Evolutionary conservation across 2,329 filamentous ascomycete genomes (phyloP).

Genomic region (Epichloe hybrida): DNA sequence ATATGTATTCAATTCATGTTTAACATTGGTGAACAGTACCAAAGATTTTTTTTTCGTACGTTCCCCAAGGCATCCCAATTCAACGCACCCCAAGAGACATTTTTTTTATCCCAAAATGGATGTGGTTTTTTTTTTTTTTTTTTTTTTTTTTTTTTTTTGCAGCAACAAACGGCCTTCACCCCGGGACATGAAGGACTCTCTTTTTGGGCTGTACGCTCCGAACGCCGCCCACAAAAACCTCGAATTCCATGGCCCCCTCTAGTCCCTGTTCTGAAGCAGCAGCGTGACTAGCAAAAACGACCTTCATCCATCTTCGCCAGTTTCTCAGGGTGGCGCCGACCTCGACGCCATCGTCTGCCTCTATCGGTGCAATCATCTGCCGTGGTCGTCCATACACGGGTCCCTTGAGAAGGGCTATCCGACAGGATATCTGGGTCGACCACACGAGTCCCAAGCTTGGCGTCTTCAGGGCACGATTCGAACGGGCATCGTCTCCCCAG

Average conservation of each 20-base stretch:
- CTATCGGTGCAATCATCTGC: constrained; percentile 21
- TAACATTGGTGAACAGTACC: too few species aligned
- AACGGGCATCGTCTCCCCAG: constrained; percentile 62
- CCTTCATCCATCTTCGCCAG: constrained; percentile 69
- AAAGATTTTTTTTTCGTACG: too few species aligned
- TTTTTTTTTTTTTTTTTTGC: too few species aligned
- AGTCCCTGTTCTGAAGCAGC: constrained; percentile 35
- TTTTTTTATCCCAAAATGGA: too few species aligned
- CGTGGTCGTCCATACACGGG: constrained; percentile 35
- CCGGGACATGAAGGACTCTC: neutral
- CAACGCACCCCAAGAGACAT: too few species aligned
- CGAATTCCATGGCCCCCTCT: constrained; percentile 51
- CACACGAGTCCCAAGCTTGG: constrained; percentile 80
- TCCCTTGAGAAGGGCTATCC: constrained; percentile 67
- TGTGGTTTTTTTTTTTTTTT: too few species aligned
- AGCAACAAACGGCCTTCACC: too few species aligned
- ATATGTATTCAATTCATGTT: too few species aligned
- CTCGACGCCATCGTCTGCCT: constrained; percentile 28
- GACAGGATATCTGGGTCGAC: constrained; percentile 76
- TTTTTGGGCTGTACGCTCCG: constrained; percentile 16
- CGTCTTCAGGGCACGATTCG: constrained; percentile 51
- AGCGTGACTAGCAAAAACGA: constrained; percentile 78
- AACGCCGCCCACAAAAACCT: constrained; percentile 53
- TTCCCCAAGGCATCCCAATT: too few species aligned
- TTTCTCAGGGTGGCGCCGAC: constrained; percentile 33